Evolutionary conservation across 202 grass and related monocot species (phyloP).

Genomic region (Tripidium arundinaceum): DNA sequence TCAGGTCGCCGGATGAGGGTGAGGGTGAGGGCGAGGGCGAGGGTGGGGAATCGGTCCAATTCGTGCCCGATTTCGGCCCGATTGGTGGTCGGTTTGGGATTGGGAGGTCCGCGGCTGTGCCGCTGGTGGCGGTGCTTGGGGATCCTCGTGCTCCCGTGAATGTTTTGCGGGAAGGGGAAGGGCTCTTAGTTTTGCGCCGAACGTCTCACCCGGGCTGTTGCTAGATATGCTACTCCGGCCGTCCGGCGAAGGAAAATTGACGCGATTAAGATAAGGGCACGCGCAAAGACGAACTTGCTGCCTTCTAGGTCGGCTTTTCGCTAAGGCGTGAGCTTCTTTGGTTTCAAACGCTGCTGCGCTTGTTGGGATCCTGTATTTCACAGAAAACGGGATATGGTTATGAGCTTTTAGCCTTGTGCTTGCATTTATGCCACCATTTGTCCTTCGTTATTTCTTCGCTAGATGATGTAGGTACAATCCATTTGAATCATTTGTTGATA

Average conservation of each 20-base stretch:
- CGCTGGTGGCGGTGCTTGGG: neutral
- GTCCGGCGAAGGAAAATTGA: neutral
- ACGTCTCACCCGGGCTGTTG: neutral
- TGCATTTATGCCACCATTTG: neutral
- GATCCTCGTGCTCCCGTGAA: neutral
- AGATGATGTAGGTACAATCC: neutral
- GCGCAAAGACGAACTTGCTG: neutral
- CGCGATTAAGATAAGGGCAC: neutral
- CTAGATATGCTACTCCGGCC: neutral
- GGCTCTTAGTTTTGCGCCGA: neutral
- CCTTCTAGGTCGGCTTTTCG: neutral
- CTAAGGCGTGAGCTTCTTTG: neutral
- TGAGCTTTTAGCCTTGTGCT: neutral
- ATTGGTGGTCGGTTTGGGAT: neutral
- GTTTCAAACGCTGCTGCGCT: neutral
- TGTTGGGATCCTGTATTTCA: neutral
- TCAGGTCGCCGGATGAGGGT: neutral
- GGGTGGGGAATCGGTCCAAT: neutral
- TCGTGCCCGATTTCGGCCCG: neutral
- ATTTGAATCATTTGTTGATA: neutral
- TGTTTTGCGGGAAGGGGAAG: no score
- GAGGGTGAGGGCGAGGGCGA: neutral
- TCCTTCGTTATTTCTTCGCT: neutral
- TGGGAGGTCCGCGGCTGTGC: neutral
- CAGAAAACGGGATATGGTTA: neutral